Conservation (phyloP, 371 early-diverging fungal species). For the Sporodiniella umbellata region DNA sequence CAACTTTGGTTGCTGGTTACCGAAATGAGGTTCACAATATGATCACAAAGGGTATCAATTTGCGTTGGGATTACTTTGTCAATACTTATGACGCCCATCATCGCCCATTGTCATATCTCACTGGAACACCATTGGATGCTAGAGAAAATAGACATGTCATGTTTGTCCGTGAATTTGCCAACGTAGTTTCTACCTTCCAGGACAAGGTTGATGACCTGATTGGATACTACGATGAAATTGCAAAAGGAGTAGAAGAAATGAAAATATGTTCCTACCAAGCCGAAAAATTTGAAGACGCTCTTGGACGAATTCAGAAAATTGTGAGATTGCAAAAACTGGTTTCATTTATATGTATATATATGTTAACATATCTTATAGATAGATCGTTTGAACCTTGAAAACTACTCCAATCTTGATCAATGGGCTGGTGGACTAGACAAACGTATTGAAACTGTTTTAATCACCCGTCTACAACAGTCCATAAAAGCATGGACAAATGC, state of each 20-base stretch:
- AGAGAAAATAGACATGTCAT: slow-evolving; percentile 86
- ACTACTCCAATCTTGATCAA: slow-evolving; percentile 86
- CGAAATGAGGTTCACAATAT: slow-evolving; percentile 89
- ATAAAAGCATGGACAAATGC: slow-evolving; percentile 74
- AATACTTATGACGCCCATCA: slow-evolving; percentile 71
- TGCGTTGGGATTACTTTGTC: slow-evolving; percentile 97
- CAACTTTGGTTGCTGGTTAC: slow-evolving; percentile 85
- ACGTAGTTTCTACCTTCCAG: slow-evolving; percentile 88
- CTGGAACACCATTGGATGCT: slow-evolving; percentile 53
- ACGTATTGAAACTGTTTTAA: slow-evolving; percentile 80
- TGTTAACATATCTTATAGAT: slow-evolving; percentile 38
- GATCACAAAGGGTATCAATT: slow-evolving; percentile 82
- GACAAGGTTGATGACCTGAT: slow-evolving; percentile 90
- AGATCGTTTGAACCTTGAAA: slow-evolving; percentile 91
- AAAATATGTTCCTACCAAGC: slow-evolving; percentile 74
- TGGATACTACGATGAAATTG: slow-evolving; percentile 78
- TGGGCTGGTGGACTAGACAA: slow-evolving; percentile 87
- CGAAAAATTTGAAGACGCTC: slow-evolving; percentile 62
- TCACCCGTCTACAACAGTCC: slow-evolving; percentile 74
- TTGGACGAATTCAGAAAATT: slow-evolving; percentile 84
- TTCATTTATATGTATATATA: slow-evolving; percentile 3
- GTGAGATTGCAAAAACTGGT: slow-evolving; percentile 22
- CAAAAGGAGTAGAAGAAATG: slow-evolving; percentile 77
- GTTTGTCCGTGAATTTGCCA: slow-evolving; percentile 94
- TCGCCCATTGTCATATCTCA: slow-evolving; percentile 44